Evolutionary conservation across 768 basidiomycete species (phyloP).

Genomic region (Tremella fuciformis): DNA sequence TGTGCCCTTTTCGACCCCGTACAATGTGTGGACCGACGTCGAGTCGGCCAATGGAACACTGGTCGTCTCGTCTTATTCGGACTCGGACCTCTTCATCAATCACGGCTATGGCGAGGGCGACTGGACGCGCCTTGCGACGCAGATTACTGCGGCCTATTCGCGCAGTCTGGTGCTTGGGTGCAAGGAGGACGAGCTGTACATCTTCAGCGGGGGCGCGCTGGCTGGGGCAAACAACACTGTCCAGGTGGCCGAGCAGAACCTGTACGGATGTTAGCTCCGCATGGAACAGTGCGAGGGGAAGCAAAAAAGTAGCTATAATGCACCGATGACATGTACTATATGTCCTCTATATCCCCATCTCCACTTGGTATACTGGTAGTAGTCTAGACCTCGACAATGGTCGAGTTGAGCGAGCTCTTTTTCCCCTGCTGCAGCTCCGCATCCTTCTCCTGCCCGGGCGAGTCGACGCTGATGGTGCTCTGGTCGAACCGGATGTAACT

Average conservation of each 20-base stretch:
- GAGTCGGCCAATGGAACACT: slow-evolving; percentile 20
- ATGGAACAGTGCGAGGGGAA: too few relatives aligned
- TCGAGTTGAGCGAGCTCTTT: too few relatives aligned
- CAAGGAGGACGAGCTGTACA: slow-evolving; percentile 13
- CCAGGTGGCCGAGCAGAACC: too few relatives aligned
- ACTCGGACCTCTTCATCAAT: slow-evolving; percentile 22
- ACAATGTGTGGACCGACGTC: slow-evolving; percentile 22
- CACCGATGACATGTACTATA: too few relatives aligned
- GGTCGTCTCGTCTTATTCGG: slow-evolving; percentile 19
- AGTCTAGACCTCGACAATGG: too few relatives aligned
- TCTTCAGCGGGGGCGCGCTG: slow-evolving; percentile 16
- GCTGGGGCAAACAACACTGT: background rate
- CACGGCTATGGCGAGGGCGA: slow-evolving; percentile 11
- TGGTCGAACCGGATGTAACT: slow-evolving; percentile 8
- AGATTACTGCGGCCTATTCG: slow-evolving; percentile 11
- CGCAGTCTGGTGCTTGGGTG: slow-evolving; percentile 12
- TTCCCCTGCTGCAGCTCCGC: too few relatives aligned
- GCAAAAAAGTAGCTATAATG: too few relatives aligned
- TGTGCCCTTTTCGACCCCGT: slow-evolving; percentile 18
- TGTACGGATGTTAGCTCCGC: too few relatives aligned
- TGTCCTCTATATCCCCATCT: too few relatives aligned
- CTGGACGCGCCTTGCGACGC: slow-evolving; percentile 14
- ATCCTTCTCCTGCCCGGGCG: too few relatives aligned
- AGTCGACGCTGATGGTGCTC: too few relatives aligned
- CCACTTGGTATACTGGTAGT: too few relatives aligned